These are phyloP conservation scores for Colletotrichum spaethianum DNA, from an alignment of 2,329 filamentous ascomycete species.

Conservation along the genomic window DNA sequence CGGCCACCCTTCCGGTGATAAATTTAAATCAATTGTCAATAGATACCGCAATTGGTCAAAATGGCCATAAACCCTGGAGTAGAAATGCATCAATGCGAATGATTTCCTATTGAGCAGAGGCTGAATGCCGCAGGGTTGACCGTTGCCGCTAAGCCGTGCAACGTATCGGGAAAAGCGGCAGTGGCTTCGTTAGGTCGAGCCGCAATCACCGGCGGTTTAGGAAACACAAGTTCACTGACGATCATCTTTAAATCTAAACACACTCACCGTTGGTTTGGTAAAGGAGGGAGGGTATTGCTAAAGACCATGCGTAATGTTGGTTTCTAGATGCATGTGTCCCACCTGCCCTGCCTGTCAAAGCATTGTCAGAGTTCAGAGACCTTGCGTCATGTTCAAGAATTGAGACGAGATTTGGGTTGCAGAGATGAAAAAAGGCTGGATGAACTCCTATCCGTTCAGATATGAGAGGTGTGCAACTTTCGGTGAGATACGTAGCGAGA, in stretches of 20 bases:
- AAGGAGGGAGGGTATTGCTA: no score
- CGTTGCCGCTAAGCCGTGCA: not conserved
- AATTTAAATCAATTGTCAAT: not conserved
- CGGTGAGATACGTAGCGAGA: not conserved
- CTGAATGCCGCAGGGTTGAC: not conserved
- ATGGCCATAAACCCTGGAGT: conserved; percentile 4
- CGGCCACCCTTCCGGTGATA: conserved; percentile 37
- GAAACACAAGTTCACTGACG: not conserved
- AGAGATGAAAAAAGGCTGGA: not conserved
- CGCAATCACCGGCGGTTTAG: not conserved
- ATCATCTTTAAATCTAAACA: no score
- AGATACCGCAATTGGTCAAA: accelerated
- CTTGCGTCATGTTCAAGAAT: not conserved
- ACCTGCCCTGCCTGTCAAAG: not conserved
- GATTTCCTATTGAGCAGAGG: not conserved
- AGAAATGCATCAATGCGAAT: not conserved
- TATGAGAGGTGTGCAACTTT: not conserved
- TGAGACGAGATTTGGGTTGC: not conserved
- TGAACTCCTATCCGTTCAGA: not conserved
- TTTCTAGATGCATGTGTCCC: not conserved
- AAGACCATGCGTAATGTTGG: not conserved
- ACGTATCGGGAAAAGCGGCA: not conserved
- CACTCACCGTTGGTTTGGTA: not conserved
- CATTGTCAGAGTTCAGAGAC: not conserved
- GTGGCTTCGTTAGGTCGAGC: not conserved